Evolutionary conservation across 179 eudicot species (phyloP), one percentile per base, ranked within the genome.

Genomic region (Silene noctiflora): DNA sequence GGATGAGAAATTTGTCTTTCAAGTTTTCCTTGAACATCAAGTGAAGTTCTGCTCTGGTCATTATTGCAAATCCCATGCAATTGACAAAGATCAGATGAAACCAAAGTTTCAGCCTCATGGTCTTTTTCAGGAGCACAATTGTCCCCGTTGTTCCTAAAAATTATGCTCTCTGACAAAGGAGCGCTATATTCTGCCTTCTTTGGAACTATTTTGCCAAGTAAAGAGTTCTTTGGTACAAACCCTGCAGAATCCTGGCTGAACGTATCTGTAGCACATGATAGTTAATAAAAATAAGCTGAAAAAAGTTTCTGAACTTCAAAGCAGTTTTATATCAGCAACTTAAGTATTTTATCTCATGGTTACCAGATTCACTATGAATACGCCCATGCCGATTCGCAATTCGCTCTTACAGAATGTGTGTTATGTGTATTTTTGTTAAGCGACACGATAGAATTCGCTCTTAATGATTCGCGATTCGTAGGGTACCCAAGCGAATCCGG

Each of bases 141-240:
- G 25, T 86, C 84, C 64, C 35, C 72, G 64, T 74, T 82, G 69
- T 74, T 82, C 80, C 86, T 81, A 81, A 84, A 81, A 65, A 82
- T 80, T 76, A 86, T 84, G 78, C 79, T 87, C 84, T 89, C 91
- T 72, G 88, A 83, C 65, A 84, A 81, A 58, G 92, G 85, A 74
- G 82, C 81, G 21, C 68, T 75, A 53, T 76, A 55, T 74, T 83
- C 67, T 74, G 60, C 75, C 73, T 58, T 76, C 69, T 65, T 75
- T 61, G 75, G 60, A 62, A 71, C 66, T 55, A 77, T 19, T 33
- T 75, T 65, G 14, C 24, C 65, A 31, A 78, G 69, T 29, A 58
- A 60, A 75, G 71, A 55, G 70, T 81, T 77, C 81, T 81, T 67
- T 25, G 80, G 22, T 77, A 29, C 19, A 78, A 12, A 80, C 48